A percentile compares a stretch with the other conserved stretches of the same genome.
phyloP scores from a whole-genome alignment of 176 grass and related monocot species.

The Alopecurus myosuroides region DNA sequence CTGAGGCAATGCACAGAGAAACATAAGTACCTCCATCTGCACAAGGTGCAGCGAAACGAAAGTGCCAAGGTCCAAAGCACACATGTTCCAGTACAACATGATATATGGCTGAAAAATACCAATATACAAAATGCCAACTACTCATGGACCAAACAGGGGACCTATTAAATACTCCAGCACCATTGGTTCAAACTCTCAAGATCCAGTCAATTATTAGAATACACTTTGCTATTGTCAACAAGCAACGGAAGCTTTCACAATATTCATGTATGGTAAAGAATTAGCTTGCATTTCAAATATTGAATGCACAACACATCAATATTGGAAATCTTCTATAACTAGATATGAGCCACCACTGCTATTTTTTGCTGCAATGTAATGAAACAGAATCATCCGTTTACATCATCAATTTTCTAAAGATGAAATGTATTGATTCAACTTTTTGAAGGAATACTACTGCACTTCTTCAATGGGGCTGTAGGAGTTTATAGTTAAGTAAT shows the following conservation, averaged over 20 bases:
- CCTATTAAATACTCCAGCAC: not conserved
- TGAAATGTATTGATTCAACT: not conserved
- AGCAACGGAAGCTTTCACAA: not conserved
- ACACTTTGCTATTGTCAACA: not conserved
- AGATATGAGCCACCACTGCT: not conserved
- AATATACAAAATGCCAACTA: not conserved
- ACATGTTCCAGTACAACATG: not conserved
- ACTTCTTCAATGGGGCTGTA: not conserved
- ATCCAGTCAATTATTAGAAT: not conserved
- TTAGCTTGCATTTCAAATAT: not conserved
- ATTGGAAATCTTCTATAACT: not conserved
- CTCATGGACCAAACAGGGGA: not conserved
- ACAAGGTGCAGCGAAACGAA: not conserved
- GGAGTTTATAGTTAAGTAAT: not conserved
- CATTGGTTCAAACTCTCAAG: not conserved
- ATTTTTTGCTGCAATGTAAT: not conserved
- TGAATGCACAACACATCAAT: not conserved
- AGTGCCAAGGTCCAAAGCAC: not conserved
- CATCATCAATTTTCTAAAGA: not conserved
- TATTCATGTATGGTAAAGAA: not conserved
- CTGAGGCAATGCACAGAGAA: not conserved
- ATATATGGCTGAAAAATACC: not conserved
- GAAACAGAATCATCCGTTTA: not conserved
- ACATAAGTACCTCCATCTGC: not conserved
- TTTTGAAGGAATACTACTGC: not conserved